phyloP scores from a whole-genome alignment of 352 stramenopile species.

The Phytophthora palmivora region DNA sequence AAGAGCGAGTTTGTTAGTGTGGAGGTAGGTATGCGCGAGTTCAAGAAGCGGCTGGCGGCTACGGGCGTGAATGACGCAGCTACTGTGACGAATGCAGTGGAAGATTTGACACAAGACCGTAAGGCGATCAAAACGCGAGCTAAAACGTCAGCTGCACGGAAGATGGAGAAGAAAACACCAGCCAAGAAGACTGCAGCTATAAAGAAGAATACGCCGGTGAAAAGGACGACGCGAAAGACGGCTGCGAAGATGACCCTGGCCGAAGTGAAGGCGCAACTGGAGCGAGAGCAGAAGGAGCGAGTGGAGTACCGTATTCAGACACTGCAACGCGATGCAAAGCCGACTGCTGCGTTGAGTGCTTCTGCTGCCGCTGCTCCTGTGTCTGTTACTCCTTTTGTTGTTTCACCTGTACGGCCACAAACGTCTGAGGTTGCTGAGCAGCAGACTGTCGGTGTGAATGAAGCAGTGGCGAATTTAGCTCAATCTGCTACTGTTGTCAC shows the following conservation, averaged over 20 bases:
- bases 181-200: background rate
- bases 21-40: constrained; percentile 74
- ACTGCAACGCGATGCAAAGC: constrained; percentile 29
- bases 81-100: constrained; percentile 9
- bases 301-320: constrained; percentile 59
- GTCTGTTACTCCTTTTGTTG: constrained; percentile 3
- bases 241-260: constrained; percentile 41
- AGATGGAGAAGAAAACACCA: background rate
- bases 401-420: background rate
- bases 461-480: background rate
- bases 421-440: background rate
- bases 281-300: constrained; percentile 59
- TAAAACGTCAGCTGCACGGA: background rate
- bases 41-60: constrained; percentile 60
- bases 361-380: background rate
- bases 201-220: background rate
- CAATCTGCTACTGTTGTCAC: background rate
- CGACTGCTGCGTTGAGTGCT: constrained; percentile 1
- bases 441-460: background rate
- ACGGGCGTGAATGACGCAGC: background rate
- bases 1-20: constrained; percentile 82
- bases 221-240: constrained; percentile 4
- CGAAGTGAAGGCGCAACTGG: constrained; percentile 49
- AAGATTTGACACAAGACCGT: constrained; percentile 22
- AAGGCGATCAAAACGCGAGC: constrained; percentile 14